Evolutionary conservation across 2,329 filamentous ascomycete genomes (phyloP).

Genomic region (Aureobasidium sp.): DNA sequence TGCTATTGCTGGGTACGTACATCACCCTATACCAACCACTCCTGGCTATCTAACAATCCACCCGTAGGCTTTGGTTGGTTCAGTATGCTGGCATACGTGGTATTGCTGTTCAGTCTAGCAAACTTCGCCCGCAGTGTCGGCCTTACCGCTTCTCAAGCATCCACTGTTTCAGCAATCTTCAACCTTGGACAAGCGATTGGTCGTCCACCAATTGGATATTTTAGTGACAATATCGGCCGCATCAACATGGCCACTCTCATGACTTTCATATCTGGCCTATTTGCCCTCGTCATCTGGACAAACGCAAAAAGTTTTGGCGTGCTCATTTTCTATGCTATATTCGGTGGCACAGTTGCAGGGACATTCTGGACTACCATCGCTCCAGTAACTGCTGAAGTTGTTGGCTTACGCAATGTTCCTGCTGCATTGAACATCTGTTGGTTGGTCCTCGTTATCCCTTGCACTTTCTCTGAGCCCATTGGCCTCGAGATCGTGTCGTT

Average conservation of each 20-base stretch:
- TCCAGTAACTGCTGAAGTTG: conserved; percentile 66
- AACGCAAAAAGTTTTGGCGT: conserved; percentile 61
- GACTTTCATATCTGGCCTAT: conserved; percentile 57
- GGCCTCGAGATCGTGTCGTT: conserved; percentile 46
- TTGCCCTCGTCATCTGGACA: conserved; percentile 66
- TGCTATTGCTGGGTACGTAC: conserved; percentile 47
- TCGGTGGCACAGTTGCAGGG: conserved; percentile 61
- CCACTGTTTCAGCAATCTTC: conserved; percentile 64
- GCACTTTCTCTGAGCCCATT: conserved; percentile 55
- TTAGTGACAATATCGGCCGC: conserved; percentile 61
- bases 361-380: conserved; percentile 60
- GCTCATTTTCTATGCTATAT: conserved; percentile 62
- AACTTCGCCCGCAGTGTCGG: conserved; percentile 66
- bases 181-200: conserved; percentile 62
- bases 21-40: not conserved
- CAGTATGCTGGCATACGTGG: conserved; percentile 65
- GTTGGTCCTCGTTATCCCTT: conserved; percentile 63
- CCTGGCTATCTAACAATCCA: not conserved
- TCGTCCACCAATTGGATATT: conserved; percentile 64
- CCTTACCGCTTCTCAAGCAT: conserved; percentile 58
- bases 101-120: conserved; percentile 68
- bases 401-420: conserved; percentile 62
- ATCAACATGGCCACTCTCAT: conserved; percentile 64
- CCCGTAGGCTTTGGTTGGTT: conserved; percentile 55
- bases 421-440: conserved; percentile 64